phyloP scores from a whole-genome alignment of 306 rosid genomes.

The Canavalia ensiformis region DNA sequence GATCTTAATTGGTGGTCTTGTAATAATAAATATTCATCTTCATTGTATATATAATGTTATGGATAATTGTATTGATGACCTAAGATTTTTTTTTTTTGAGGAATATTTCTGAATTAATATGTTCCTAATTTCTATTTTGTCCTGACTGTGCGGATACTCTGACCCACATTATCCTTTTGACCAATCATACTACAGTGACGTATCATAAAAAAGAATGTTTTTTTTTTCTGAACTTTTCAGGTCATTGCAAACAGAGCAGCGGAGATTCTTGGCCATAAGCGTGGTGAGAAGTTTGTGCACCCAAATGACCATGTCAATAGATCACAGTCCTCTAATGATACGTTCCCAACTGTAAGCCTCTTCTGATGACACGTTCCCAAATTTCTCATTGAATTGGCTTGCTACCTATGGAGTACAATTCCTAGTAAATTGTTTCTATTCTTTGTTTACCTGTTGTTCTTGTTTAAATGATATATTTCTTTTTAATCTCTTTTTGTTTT shows the following conservation, averaged over 20 bases:
- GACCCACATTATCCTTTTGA: not conserved
- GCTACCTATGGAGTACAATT: slow-evolving; percentile 2
- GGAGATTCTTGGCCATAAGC: slow-evolving; percentile 94
- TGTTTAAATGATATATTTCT: slow-evolving; percentile 11
- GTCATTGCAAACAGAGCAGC: slow-evolving; percentile 98
- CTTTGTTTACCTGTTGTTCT: slow-evolving; percentile 18
- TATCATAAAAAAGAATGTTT: not conserved
- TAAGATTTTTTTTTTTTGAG: slow-evolving; percentile 16
- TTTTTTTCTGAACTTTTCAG: slow-evolving; percentile 53
- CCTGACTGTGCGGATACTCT: not conserved
- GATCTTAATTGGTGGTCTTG: not conserved
- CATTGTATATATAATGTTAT: not conserved
- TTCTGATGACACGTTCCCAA: not conserved
- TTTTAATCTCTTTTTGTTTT: slow-evolving; percentile 2
- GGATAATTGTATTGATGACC: not conserved
- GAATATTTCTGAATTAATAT: not conserved
- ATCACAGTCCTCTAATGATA: slow-evolving; percentile 97
- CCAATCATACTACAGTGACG: not conserved
- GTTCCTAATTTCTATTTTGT: slow-evolving; percentile 2
- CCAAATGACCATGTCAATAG: slow-evolving; percentile 99
- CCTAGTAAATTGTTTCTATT: slow-evolving; percentile 11
- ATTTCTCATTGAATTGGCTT: slow-evolving; percentile 2
- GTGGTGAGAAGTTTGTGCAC: slow-evolving; percentile 92
- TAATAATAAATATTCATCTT: not conserved
- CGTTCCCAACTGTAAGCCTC: slow-evolving; percentile 90